phyloP scores from a whole-genome alignment of 768 basidiomycete species.

The Panaeolus cyanescens region DNA sequence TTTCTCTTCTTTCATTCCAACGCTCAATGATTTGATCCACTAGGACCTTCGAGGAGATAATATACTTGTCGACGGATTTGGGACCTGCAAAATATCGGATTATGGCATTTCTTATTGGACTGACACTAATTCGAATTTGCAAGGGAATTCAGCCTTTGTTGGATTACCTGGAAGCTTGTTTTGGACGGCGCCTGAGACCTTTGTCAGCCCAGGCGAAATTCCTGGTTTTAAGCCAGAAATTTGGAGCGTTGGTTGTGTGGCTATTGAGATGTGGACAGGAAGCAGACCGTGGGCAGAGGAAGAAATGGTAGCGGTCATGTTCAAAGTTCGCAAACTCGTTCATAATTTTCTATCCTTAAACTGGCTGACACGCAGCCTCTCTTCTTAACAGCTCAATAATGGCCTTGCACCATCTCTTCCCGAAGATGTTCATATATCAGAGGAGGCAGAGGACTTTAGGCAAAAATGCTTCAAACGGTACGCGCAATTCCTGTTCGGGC shows the following conservation, averaged over 20 bases:
- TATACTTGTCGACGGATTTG: constrained; percentile 90
- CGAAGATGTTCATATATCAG: constrained; percentile 74
- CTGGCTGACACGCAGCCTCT: too few relatives aligned
- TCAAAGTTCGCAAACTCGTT: constrained; percentile 81
- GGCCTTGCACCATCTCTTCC: constrained; percentile 90
- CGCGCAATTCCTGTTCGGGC: constrained; percentile 27
- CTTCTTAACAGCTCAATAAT: constrained; percentile 85
- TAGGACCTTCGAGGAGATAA: constrained; percentile 98
- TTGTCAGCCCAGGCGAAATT: constrained; percentile 82
- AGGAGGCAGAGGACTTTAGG: constrained; percentile 83
- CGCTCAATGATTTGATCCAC: constrained; percentile 5
- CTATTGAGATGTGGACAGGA: constrained; percentile 99
- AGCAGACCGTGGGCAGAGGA: constrained; percentile 91
- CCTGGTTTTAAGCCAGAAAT: constrained; percentile 98
- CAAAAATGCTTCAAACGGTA: constrained; percentile 88
- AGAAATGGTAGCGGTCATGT: constrained; percentile 90
- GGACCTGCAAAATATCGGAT: constrained; percentile 96
- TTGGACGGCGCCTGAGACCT: constrained; percentile 99
- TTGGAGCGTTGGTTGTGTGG: constrained; percentile 98
- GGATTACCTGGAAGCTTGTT: constrained; percentile 98
- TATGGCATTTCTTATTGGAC: constrained; percentile 97
- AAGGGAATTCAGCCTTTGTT: constrained; percentile 78
- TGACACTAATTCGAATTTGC: constrained; percentile 83
- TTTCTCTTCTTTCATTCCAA: background rate
- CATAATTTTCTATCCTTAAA: too few relatives aligned